phyloP scores from a whole-genome alignment of 495 filamentous ascomycete species.

The Cudoniella acicularis region DNA sequence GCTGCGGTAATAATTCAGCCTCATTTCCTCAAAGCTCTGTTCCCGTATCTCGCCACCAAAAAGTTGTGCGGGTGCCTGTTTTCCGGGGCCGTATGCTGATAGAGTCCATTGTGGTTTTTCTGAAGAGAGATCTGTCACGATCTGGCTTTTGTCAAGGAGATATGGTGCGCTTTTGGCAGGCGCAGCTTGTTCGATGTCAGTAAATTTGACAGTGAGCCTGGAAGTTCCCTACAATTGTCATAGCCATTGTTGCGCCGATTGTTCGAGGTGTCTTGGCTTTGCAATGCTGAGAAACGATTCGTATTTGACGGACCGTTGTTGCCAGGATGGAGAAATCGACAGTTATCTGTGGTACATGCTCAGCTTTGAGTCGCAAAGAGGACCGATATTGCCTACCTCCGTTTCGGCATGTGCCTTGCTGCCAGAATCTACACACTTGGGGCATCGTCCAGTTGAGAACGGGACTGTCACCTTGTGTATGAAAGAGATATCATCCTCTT shows the following conservation, averaged over 20 bases:
- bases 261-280: constrained; percentile 10
- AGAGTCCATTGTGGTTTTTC: constrained; percentile 78
- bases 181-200: constrained; percentile 10
- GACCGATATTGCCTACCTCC: constrained; percentile 46
- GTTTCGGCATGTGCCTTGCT: constrained; percentile 68
- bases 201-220: constrained; percentile 35
- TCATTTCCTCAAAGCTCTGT: constrained; percentile 79
- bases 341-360: constrained; percentile 14
- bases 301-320: neutral
- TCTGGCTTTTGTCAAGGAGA: constrained; percentile 46
- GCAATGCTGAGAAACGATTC: constrained; percentile 20
- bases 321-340: constrained; percentile 22
- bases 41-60: constrained; percentile 77
- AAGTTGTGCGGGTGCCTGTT: constrained; percentile 69
- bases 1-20: constrained; percentile 62
- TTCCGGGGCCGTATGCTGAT: constrained; percentile 75
- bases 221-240: constrained; percentile 7
- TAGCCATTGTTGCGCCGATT: constrained; percentile 1
- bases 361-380: neutral
- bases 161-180: constrained; percentile 8
- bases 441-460: constrained; percentile 36
- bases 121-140: constrained; percentile 60
- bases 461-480: neutral
- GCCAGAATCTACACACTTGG: constrained; percentile 64
- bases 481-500: neutral